Evolutionary conservation across 2,329 filamentous ascomycete species (phyloP).

Genomic region (Aspergillus candidus): DNA sequence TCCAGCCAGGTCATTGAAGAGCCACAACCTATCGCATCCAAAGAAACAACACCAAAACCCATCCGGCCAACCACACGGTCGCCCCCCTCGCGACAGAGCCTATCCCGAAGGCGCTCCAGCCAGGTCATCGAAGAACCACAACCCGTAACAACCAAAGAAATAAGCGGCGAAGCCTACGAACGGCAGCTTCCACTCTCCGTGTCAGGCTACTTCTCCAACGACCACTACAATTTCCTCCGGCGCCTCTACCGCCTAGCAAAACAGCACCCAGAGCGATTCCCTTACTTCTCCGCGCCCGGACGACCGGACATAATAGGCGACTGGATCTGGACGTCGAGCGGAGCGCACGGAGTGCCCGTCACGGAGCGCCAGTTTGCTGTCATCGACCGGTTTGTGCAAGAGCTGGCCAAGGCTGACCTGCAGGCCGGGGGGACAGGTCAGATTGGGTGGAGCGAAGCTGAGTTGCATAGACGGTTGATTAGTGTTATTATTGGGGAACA

Average conservation of each 20-base stretch:
- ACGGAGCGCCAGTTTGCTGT: conserved; percentile 40
- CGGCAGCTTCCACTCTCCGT: conserved; percentile 24
- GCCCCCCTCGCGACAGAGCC: too few relatives aligned
- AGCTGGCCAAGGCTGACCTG: conserved; percentile 30
- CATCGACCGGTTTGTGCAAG: conserved; percentile 35
- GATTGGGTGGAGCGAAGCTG: conserved; percentile 40
- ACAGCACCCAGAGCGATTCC: conserved; percentile 32
- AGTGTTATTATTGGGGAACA: conserved; percentile 45
- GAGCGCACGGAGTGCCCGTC: conserved; percentile 35
- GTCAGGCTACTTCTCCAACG: conserved; percentile 38
- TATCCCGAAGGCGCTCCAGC: too few relatives aligned
- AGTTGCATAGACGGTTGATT: conserved; percentile 40
- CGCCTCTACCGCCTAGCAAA: conserved; percentile 36
- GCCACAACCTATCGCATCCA: too few relatives aligned
- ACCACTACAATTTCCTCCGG: conserved; percentile 36
- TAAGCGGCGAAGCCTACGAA: conserved; percentile 8
- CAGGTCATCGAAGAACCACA: not conserved
- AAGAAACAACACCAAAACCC: too few relatives aligned
- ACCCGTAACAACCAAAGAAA: conserved; percentile 1
- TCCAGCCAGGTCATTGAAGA: too few relatives aligned
- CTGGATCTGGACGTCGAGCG: conserved; percentile 40
- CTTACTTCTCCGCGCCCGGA: conserved; percentile 29
- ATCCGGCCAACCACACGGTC: too few relatives aligned
- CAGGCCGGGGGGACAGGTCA: conserved; percentile 32
- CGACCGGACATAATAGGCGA: conserved; percentile 37